phyloP scores from a whole-genome alignment of 2,329 filamentous ascomycete species.

The Beauveria sp. region DNA sequence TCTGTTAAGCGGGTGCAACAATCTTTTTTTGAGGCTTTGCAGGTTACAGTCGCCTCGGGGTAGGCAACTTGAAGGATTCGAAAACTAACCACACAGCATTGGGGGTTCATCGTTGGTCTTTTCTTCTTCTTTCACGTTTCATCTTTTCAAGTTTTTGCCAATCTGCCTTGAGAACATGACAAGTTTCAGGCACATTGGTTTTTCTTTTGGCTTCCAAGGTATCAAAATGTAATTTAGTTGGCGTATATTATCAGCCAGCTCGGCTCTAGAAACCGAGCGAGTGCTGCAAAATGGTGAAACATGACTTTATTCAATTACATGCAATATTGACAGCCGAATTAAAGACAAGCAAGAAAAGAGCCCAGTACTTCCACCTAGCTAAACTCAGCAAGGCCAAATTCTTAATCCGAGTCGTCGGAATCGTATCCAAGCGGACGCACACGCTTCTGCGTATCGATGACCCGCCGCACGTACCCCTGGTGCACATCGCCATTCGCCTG shows the following conservation, averaged over 20 bases:
- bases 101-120: background rate
- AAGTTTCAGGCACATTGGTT: background rate
- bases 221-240: conserved; percentile 1
- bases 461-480: background rate
- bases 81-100: background rate
- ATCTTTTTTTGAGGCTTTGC: background rate
- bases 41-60: background rate
- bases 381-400: too few species aligned
- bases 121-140: background rate
- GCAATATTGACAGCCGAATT: too few species aligned
- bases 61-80: background rate
- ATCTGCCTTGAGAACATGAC: background rate
- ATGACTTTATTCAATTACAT: background rate
- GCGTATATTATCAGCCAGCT: background rate
- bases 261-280: background rate
- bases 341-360: too few species aligned
- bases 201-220: background rate
- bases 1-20: conserved; percentile 5
- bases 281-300: background rate
- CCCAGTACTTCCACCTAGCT: too few species aligned
- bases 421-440: background rate
- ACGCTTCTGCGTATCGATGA: background rate
- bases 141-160: background rate
- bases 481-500: background rate
- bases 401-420: background rate